phyloP scores from a whole-genome alignment of 2,329 filamentous ascomycete species.

The Stachybotrys elegans region DNA sequence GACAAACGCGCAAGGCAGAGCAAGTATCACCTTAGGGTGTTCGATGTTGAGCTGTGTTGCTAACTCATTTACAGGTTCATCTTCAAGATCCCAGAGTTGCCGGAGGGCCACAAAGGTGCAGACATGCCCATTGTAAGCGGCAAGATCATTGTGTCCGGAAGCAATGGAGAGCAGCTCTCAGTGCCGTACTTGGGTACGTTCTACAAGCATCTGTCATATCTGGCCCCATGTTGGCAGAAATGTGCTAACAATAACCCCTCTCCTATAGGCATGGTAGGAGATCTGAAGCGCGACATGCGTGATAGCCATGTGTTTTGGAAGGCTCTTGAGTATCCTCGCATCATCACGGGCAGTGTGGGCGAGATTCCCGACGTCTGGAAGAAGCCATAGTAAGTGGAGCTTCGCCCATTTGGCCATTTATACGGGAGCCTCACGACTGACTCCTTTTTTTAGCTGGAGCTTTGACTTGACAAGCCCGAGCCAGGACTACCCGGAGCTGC shows the following conservation, averaged over 20 bases:
- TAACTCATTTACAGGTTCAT: background rate
- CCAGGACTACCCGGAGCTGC: constrained; percentile 1
- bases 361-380: background rate
- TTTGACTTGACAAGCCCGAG: background rate
- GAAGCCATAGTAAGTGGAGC: background rate
- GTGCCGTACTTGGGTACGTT: background rate
- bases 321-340: background rate
- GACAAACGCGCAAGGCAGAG: constrained; percentile 1
- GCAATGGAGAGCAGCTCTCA: constrained; percentile 1
- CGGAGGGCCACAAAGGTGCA: background rate
- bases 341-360: background rate
- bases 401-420: background rate
- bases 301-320: constrained; percentile 1
- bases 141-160: background rate
- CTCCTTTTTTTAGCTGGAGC: background rate
- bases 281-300: background rate
- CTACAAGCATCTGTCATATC: too few relatives aligned
- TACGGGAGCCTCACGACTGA: background rate
- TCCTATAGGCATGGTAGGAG: background rate
- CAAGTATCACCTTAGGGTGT: background rate
- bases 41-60: too few relatives aligned
- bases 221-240: too few relatives aligned
- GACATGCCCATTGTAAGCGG: constrained; percentile 2
- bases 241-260: background rate
- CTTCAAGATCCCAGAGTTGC: background rate